Conservation (phyloP, 2,329 filamentous ascomycete genomes). For the Spiromastix sp. region DNA sequence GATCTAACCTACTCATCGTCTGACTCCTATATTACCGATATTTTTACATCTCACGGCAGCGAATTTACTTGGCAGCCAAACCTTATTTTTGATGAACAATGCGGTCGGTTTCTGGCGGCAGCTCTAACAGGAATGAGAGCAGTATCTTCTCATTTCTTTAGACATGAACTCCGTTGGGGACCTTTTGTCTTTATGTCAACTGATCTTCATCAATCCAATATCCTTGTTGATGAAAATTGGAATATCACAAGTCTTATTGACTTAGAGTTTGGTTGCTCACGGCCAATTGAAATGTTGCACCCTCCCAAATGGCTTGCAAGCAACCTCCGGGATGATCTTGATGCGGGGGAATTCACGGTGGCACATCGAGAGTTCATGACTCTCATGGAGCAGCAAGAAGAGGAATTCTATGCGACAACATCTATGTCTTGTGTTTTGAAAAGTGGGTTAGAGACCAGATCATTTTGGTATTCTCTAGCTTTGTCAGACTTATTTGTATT, state of each 20-base stretch:
- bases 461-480: conserved; percentile 5
- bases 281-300: not conserved
- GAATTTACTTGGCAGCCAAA: conserved; percentile 20
- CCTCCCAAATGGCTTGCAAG: not conserved
- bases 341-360: too few relatives aligned
- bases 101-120: conserved; percentile 18
- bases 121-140: conserved; percentile 21
- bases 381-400: too few relatives aligned
- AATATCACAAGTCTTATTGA: conserved; percentile 24
- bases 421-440: not conserved
- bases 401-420: too few relatives aligned
- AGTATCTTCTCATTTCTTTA: conserved; percentile 18
- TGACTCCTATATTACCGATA: conserved; percentile 18
- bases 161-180: conserved; percentile 21
- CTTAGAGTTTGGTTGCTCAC: conserved; percentile 10
- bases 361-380: too few relatives aligned
- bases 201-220: conserved; percentile 31
- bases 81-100: conserved; percentile 11
- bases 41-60: conserved; percentile 19
- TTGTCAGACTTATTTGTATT: not conserved
- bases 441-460: not conserved
- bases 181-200: conserved; percentile 27
- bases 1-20: conserved; percentile 15
- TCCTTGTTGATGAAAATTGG: conserved; percentile 24
- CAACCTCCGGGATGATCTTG: too few relatives aligned